Conservation (phyloP, 345 rosid genomes). For the Mangifera indica region DNA sequence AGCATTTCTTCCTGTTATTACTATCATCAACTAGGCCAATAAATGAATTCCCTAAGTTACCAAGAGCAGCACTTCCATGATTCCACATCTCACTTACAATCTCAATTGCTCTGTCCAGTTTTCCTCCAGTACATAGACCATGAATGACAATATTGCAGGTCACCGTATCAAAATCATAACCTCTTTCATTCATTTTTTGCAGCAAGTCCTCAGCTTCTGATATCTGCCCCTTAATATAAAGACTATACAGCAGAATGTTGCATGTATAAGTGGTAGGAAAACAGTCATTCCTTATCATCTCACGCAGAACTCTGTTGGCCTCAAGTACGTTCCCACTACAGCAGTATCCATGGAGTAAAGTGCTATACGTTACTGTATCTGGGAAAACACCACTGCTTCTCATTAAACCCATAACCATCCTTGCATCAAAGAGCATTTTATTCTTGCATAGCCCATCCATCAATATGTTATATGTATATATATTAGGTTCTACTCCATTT, state of each 20-base stretch:
- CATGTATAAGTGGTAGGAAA: conserved; percentile 71
- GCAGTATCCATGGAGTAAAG: conserved; percentile 78
- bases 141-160: conserved; percentile 87
- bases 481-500: conserved; percentile 58
- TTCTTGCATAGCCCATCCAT: conserved; percentile 81
- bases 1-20: conserved; percentile 57
- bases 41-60: conserved; percentile 72
- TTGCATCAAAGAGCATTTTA: conserved; percentile 81
- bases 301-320: conserved; percentile 64
- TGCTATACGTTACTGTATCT: conserved; percentile 71
- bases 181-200: conserved; percentile 78
- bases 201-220: conserved; percentile 87
- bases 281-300: conserved; percentile 68
- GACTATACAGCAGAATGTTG: conserved; percentile 82
- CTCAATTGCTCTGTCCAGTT: conserved; percentile 85
- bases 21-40: conserved; percentile 67
- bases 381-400: conserved; percentile 58
- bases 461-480: conserved; percentile 71
- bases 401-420: conserved; percentile 55
- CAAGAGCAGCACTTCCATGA: conserved; percentile 91
- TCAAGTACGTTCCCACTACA: conserved; percentile 52
- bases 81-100: conserved; percentile 75
- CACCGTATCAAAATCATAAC: conserved; percentile 73
- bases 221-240: conserved; percentile 65
- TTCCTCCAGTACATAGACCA: conserved; percentile 76